These are phyloP conservation scores for Melocanna baccifera DNA, from an alignment of 176 grass and related monocot genomes.

Conservation along the genomic window DNA sequence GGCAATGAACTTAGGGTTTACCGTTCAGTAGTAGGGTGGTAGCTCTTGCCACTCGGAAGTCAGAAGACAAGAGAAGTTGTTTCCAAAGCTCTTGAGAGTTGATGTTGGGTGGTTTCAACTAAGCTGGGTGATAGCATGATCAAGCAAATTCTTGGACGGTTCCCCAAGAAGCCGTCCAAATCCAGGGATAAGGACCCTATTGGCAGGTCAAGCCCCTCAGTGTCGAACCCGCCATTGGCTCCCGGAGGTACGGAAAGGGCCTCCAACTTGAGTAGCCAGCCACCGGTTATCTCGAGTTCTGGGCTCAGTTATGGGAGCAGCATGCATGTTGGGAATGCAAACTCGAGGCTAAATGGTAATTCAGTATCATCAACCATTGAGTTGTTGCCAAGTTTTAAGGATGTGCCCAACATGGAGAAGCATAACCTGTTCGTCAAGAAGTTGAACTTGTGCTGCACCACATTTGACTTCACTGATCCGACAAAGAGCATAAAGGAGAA, in stretches of 20 bases:
- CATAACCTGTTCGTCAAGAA: conserved; percentile 63
- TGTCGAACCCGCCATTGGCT: conserved; percentile 7
- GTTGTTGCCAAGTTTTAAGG: conserved; percentile 65
- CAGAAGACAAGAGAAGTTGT: neutral
- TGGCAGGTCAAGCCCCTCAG: conserved; percentile 40
- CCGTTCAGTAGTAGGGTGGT: conserved; percentile 1
- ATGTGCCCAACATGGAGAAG: conserved; percentile 70
- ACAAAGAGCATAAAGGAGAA: conserved; percentile 70
- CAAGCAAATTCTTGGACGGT: conserved; percentile 68
- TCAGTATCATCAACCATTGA: conserved; percentile 10
- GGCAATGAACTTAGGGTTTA: conserved; percentile 31
- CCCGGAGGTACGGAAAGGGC: conserved; percentile 39
- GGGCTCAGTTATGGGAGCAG: conserved; percentile 50
- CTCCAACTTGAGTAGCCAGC: conserved; percentile 30
- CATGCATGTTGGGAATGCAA: conserved; percentile 34
- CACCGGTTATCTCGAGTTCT: conserved; percentile 51
- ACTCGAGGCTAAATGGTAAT: conserved; percentile 40
- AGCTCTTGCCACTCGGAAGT: neutral
- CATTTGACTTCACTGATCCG: conserved; percentile 71
- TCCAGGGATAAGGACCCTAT: conserved; percentile 57
- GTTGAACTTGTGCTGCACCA: conserved; percentile 58
- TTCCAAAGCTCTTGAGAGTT: neutral
- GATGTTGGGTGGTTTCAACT: neutral
- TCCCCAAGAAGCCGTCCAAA: conserved; percentile 72
- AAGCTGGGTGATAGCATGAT: conserved; percentile 56